These are phyloP conservation scores for Talaromyces thailandensis DNA, from an alignment of 495 filamentous ascomycete genomes.

Conservation along the genomic window DNA sequence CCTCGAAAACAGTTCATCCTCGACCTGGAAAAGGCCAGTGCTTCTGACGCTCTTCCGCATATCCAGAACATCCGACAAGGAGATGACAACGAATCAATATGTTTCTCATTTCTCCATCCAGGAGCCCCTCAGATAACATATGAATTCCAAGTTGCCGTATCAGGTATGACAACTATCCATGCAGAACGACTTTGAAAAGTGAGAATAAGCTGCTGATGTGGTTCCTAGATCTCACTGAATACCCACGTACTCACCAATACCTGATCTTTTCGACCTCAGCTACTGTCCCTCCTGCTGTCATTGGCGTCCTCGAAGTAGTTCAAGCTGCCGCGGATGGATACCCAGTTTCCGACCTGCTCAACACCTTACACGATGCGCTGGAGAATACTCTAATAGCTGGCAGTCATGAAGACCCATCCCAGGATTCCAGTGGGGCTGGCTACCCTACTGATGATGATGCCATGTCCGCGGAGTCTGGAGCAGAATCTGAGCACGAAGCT, in stretches of 20 bases:
- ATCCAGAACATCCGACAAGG: constrained; percentile 42
- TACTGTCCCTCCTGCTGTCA: constrained; percentile 33
- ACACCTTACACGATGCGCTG: constrained; percentile 28
- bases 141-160: constrained; percentile 43
- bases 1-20: constrained; percentile 44
- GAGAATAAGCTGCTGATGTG: constrained; percentile 2
- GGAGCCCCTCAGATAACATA: constrained; percentile 18
- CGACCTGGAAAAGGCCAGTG: constrained; percentile 37
- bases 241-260: constrained; percentile 53
- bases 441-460: constrained; percentile 6
- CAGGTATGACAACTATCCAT: constrained; percentile 31
- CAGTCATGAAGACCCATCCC: constrained; percentile 6
- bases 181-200: not conserved
- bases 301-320: constrained; percentile 35
- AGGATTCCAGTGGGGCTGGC: not conserved
- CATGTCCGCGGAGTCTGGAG: constrained; percentile 10
- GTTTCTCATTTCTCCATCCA: constrained; percentile 38
- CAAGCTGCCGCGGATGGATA: constrained; percentile 16
- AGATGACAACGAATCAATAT: constrained; percentile 54
- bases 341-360: constrained; percentile 24
- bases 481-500: constrained; percentile 15
- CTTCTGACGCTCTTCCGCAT: constrained; percentile 20
- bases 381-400: constrained; percentile 15
- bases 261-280: constrained; percentile 50
- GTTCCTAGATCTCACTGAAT: constrained; percentile 49